Conservation (phyloP, 1,284 basidiomycete species). For the Irpex sp. region DNA sequence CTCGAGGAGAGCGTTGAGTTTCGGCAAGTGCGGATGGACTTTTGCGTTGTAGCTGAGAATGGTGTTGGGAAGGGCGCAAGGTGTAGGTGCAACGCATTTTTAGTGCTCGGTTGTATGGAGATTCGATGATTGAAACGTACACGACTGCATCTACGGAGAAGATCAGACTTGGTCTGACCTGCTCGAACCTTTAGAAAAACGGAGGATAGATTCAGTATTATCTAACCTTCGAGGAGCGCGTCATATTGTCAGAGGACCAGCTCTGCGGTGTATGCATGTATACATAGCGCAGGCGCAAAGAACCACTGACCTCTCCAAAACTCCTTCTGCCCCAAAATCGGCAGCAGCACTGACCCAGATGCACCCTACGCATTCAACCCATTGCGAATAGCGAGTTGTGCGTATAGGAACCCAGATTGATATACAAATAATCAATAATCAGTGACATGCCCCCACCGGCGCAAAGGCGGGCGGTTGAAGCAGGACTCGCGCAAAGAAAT, state of each 20-base stretch:
- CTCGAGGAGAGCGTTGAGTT: constrained; percentile 54
- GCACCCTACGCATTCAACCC: constrained; percentile 33
- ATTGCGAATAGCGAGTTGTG: not conserved
- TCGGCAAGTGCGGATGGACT: constrained; percentile 66
- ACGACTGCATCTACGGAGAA: constrained; percentile 74
- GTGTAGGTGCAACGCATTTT: no score
- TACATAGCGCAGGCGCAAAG: not conserved
- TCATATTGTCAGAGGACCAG: no score
- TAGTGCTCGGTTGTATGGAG: no score
- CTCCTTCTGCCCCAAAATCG: constrained; percentile 83
- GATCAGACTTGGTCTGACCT: constrained; percentile 72
- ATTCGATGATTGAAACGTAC: constrained; percentile 30
- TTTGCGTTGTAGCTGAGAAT: constrained; percentile 62
- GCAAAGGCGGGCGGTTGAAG: not conserved
- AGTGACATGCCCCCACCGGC: not conserved
- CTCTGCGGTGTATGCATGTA: no score
- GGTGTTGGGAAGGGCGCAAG: not conserved
- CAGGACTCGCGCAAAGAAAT: not conserved
- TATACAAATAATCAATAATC: not conserved
- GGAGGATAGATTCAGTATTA: not conserved
- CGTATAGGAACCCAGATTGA: no score
- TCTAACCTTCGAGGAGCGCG: no score
- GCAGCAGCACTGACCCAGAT: constrained; percentile 86
- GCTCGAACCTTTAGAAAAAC: constrained; percentile 49
- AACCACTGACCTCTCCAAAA: constrained; percentile 64